phyloP scores from a whole-genome alignment of 805 yeast genomes.

The Limtongia smithiae region DNA sequence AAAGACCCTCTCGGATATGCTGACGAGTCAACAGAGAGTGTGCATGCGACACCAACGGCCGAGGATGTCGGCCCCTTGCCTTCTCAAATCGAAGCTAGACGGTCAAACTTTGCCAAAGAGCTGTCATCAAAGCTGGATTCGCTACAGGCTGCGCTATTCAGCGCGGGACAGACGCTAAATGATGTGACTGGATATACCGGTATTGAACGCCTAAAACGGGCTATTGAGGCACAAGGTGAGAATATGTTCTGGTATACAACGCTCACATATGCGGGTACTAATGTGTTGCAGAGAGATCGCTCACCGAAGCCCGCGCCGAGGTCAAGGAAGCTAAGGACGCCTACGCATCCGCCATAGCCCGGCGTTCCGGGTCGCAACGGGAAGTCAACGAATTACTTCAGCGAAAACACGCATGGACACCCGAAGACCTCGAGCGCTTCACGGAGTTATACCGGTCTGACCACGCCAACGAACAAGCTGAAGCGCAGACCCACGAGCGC shows the following conservation, averaged over 20 bases:
- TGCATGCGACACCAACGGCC: no score
- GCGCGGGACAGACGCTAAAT: conserved; percentile 58
- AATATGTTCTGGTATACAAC: no score
- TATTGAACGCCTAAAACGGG: conserved; percentile 64
- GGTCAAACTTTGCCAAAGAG: conserved; percentile 32
- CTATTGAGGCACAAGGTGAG: conserved; percentile 48
- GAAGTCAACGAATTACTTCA: conserved; percentile 85
- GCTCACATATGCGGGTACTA: neutral
- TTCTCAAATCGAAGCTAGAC: conserved; percentile 32
- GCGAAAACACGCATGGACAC: conserved; percentile 77
- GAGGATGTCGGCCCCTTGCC: conserved; percentile 29
- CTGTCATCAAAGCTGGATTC: conserved; percentile 35
- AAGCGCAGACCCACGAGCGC: conserved; percentile 43
- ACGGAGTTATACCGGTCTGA: conserved; percentile 78
- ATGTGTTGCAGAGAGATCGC: conserved; percentile 47
- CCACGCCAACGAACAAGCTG: conserved; percentile 65
- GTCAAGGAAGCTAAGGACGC: conserved; percentile 49
- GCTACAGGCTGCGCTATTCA: conserved; percentile 37
- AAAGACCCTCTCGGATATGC: no score
- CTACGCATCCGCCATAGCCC: conserved; percentile 59
- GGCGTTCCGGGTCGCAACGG: conserved; percentile 67
- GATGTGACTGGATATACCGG: conserved; percentile 88
- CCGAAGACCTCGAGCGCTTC: conserved; percentile 76
- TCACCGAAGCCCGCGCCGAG: conserved; percentile 47
- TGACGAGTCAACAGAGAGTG: no score